phyloP scores from a whole-genome alignment of 768 basidiomycete genomes.

The Rhodosporidiobolus odoratus region DNA sequence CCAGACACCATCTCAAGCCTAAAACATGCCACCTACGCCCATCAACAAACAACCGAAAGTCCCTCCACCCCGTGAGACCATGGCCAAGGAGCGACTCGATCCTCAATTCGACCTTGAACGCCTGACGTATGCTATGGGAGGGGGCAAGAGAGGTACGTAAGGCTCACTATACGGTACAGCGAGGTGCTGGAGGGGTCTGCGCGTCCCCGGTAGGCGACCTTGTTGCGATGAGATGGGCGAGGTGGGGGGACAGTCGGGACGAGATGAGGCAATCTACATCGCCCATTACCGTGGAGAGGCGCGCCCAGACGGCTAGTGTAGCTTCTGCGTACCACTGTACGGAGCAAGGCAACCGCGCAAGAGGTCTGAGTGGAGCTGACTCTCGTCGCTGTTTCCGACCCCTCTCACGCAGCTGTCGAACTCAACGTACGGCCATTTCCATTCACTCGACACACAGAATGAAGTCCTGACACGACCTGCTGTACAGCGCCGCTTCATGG shows the following conservation, averaged over 20 bases:
- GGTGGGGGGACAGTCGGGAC: background rate
- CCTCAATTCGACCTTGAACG: constrained; percentile 25
- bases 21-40: background rate
- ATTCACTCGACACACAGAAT: background rate
- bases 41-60: background rate
- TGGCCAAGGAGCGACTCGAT: constrained; percentile 14
- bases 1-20: no score
- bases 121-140: constrained; percentile 33
- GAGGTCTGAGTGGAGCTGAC: background rate
- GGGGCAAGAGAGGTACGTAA: constrained; percentile 17
- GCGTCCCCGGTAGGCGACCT: background rate
- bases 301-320: no score
- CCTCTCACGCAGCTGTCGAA: background rate
- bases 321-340: no score
- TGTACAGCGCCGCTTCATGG: constrained; percentile 47
- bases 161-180: background rate
- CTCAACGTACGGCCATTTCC: background rate
- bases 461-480: background rate
- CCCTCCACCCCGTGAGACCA: constrained; percentile 27
- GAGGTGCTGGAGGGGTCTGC: background rate
- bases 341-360: background rate
- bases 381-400: background rate
- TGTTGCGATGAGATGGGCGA: background rate
- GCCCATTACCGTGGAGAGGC: no score
- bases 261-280: background rate